These are phyloP conservation scores for Myriosclerotinia curreyana DNA, from an alignment of 2,329 filamentous ascomycete genomes.

Conservation along the genomic window DNA sequence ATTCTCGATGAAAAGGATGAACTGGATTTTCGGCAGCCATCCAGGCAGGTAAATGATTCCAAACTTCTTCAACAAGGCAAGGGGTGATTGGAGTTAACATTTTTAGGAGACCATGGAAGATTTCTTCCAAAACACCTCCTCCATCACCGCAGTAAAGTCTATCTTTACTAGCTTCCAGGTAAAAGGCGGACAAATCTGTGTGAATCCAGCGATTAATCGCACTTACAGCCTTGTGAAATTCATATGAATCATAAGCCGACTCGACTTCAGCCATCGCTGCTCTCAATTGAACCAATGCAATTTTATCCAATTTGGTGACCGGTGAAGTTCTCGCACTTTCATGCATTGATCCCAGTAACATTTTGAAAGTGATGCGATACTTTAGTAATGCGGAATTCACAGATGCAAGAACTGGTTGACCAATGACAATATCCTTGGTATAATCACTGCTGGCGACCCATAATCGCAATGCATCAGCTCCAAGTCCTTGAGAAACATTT, in stretches of 20 bases:
- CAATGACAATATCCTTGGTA: slow-evolving; percentile 80
- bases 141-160: slow-evolving; percentile 80
- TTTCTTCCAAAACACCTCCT: slow-evolving; percentile 59
- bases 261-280: slow-evolving; percentile 64
- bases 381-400: slow-evolving; percentile 78
- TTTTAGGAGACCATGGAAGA: slow-evolving; percentile 69
- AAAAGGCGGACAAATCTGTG: slow-evolving; percentile 84
- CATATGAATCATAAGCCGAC: slow-evolving; percentile 64
- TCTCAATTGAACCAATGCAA: slow-evolving; percentile 73
- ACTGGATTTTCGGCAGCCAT: slow-evolving; percentile 48
- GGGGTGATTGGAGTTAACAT: slow-evolving; percentile 82
- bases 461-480: slow-evolving; percentile 80
- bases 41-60: slow-evolving; percentile 69
- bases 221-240: slow-evolving; percentile 77
- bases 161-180: slow-evolving; percentile 90
- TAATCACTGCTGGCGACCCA: slow-evolving; percentile 94
- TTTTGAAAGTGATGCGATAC: slow-evolving; percentile 85
- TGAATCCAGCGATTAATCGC: slow-evolving; percentile 78
- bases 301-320: slow-evolving; percentile 63
- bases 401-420: slow-evolving; percentile 70
- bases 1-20: slow-evolving; percentile 45
- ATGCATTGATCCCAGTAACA: slow-evolving; percentile 75
- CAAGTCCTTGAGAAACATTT: slow-evolving; percentile 64
- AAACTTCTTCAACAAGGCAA: slow-evolving; percentile 81
- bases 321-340: slow-evolving; percentile 44